phyloP scores from a whole-genome alignment of 106 monocot genomes.

The Chionographis japonica region DNA sequence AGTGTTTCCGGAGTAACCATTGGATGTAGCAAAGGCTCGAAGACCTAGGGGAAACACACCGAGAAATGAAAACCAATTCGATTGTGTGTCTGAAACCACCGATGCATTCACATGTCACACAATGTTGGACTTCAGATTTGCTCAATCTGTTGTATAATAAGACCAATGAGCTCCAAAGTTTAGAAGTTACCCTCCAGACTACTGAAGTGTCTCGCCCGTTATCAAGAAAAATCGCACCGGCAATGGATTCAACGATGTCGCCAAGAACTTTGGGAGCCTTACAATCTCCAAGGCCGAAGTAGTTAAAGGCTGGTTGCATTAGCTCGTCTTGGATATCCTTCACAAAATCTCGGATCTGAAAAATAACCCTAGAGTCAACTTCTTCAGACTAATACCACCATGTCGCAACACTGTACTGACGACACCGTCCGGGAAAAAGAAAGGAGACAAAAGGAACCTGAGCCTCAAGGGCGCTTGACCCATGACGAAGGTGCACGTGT shows the following conservation, averaged over 20 bases:
- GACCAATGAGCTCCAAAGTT: neutral
- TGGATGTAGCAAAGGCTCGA: conserved; percentile 85
- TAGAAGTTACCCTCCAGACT: conserved; percentile 72
- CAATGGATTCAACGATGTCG: conserved; percentile 95
- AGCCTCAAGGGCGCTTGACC: conserved; percentile 86
- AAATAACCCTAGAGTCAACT: neutral
- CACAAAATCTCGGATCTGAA: conserved; percentile 92
- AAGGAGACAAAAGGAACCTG: conserved; percentile 44
- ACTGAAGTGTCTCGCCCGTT: conserved; percentile 54
- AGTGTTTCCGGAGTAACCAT: conserved; percentile 96
- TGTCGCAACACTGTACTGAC: no score
- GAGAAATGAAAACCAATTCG: neutral
- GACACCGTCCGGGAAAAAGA: neutral
- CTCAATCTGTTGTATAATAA: neutral
- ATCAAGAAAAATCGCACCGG: conserved; percentile 90
- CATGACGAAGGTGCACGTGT: conserved; percentile 87
- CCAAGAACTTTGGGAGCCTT: conserved; percentile 99
- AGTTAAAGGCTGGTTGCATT: conserved; percentile 80
- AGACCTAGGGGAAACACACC: conserved; percentile 39
- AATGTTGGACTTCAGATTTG: no score
- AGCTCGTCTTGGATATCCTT: conserved; percentile 88
- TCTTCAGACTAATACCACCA: neutral
- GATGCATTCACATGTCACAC: no score
- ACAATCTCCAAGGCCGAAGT: conserved; percentile 94
- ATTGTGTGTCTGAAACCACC: no score